These are phyloP conservation scores for Chaetoscypha palmicola DNA, from an alignment of 2,329 filamentous ascomycete species.

Conservation along the genomic window DNA sequence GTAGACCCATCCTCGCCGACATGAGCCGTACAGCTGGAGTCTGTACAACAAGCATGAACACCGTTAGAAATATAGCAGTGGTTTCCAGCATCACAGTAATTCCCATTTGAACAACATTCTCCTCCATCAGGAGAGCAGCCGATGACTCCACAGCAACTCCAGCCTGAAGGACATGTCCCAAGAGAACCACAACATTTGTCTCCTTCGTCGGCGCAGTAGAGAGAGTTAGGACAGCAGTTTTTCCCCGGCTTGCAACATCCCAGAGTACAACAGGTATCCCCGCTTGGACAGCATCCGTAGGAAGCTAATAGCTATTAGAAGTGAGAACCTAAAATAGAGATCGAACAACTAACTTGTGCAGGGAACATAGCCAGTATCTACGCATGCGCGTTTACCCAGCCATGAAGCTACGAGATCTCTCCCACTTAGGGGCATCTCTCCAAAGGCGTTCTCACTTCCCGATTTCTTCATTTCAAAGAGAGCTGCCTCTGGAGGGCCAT, in stretches of 20 bases:
- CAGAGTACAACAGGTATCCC: slow-evolving; percentile 10
- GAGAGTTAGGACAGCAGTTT: slow-evolving; percentile 10
- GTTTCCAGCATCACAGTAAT: slow-evolving; percentile 11
- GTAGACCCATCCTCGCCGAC: slow-evolving; percentile 8
- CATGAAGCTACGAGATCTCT: slow-evolving; percentile 11
- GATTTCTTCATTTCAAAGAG: slow-evolving; percentile 3
- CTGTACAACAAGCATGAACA: slow-evolving; percentile 10
- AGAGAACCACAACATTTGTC: slow-evolving; percentile 10
- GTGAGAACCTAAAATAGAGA: background rate
- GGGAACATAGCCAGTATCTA: slow-evolving; percentile 7
- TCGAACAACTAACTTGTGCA: slow-evolving; percentile 6
- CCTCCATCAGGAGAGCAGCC: slow-evolving; percentile 10
- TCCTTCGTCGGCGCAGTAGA: slow-evolving; percentile 9
- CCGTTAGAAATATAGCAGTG: slow-evolving; percentile 8
- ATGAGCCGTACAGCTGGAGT: slow-evolving; percentile 10
- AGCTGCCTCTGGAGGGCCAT: background rate
- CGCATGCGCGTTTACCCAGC: slow-evolving; percentile 10
- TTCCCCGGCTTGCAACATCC: slow-evolving; percentile 9
- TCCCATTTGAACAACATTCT: slow-evolving; percentile 8
- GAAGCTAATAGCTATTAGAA: slow-evolving; percentile 1
- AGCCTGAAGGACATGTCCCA: slow-evolving; percentile 11
- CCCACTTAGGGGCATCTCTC: slow-evolving; percentile 9
- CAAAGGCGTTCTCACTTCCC: slow-evolving; percentile 3
- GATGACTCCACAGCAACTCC: slow-evolving; percentile 8
- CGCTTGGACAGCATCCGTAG: slow-evolving; percentile 10